Evolutionary conservation across 1,139 yeast genomes (phyloP).

Genomic region (Yamadazyma friedrichii): DNA sequence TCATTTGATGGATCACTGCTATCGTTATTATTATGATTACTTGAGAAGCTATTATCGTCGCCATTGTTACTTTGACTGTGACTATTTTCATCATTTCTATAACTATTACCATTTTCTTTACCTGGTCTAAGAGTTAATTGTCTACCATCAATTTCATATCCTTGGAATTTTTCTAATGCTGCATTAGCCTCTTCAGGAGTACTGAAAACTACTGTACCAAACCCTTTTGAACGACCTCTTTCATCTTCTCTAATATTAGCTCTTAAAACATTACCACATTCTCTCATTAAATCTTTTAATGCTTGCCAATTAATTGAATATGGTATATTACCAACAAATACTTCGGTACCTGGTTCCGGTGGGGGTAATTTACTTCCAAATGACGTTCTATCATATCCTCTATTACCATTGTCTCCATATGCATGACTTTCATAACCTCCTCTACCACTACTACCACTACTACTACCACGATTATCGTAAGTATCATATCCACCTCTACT

Average conservation of each 20-base stretch:
- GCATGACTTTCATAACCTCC: conserved; percentile 9
- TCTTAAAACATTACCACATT: conserved; percentile 70
- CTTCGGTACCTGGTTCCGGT: conserved; percentile 55
- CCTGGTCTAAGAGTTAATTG: conserved; percentile 70
- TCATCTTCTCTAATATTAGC: conserved; percentile 75
- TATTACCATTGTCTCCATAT: conserved; percentile 8
- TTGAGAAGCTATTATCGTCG: conserved; percentile 5
- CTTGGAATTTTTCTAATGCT: conserved; percentile 64
- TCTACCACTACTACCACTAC: conserved; percentile 8
- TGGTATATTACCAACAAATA: conserved; percentile 82
- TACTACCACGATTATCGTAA: conserved; percentile 13
- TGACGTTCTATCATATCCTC: conserved; percentile 9
- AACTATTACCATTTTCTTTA: conserved; percentile 7
- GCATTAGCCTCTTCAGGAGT: conserved; percentile 58
- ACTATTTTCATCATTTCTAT: background rate
- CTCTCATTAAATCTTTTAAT: conserved; percentile 78
- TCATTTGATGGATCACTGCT: conserved; percentile 9
- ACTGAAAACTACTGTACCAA: conserved; percentile 71
- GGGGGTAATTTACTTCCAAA: conserved; percentile 7
- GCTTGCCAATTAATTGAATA: conserved; percentile 81
- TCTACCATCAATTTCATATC: conserved; percentile 71
- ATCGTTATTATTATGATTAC: background rate
- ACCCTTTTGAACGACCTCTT: conserved; percentile 81
- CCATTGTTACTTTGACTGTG: conserved; percentile 1
- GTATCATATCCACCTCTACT: conserved; percentile 11